Evolutionary conservation across 257 asterid species (phyloP).

Genomic region (Solanum pinnatisectum): DNA sequence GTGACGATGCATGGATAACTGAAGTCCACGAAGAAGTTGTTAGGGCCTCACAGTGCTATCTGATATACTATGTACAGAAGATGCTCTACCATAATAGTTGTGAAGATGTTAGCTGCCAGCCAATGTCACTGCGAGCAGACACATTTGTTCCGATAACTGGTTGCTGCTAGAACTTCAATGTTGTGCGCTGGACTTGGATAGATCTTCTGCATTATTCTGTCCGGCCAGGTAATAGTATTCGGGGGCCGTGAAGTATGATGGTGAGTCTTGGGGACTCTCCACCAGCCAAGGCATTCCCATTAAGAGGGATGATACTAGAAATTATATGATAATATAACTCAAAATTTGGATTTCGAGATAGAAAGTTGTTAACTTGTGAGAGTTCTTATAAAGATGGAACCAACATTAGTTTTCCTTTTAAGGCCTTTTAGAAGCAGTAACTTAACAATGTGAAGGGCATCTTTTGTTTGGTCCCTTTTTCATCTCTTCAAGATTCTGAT

Average conservation of each 20-base stretch:
- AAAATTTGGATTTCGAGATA: background rate
- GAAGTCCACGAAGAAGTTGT: slow-evolving; percentile 51
- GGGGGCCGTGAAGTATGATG: background rate
- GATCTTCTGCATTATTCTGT: background rate
- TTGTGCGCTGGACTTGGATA: background rate
- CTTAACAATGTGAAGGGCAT: background rate
- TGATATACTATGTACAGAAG: slow-evolving; percentile 82
- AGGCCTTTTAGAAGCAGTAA: background rate
- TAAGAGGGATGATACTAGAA: background rate
- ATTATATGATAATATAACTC: background rate
- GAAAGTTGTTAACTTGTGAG: background rate
- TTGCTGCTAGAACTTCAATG: slow-evolving; percentile 30
- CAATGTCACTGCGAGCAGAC: slow-evolving; percentile 28
- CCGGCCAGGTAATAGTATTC: background rate
- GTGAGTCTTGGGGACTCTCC: background rate
- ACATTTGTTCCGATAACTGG: slow-evolving; percentile 62
- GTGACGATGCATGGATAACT: slow-evolving; percentile 84
- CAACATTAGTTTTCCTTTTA: background rate
- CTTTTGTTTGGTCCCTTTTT: background rate
- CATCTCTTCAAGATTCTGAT: background rate
- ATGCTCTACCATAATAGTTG: slow-evolving; percentile 62
- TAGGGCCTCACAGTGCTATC: slow-evolving; percentile 78
- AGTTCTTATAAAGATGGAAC: background rate
- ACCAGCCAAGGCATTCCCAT: background rate
- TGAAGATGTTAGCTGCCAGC: slow-evolving; percentile 55